Conservation (phyloP, 352 stramenopile species). For the Phytophthora brassicae region DNA sequence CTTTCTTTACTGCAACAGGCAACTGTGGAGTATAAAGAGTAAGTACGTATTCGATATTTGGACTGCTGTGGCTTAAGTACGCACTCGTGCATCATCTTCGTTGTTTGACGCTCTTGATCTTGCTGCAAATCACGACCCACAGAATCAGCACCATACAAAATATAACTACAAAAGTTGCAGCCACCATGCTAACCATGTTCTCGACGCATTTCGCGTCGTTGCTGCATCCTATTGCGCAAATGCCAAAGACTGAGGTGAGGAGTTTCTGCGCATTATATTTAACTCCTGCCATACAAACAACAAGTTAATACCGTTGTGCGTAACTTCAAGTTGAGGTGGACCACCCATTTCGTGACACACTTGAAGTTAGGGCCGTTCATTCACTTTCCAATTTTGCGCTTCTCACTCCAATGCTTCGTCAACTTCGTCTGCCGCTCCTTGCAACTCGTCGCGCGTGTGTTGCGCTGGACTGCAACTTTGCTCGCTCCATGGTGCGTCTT, state of each 20-base stretch:
- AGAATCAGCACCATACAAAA: conserved; percentile 2
- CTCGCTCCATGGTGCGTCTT: conserved; percentile 30
- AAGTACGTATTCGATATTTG: neutral
- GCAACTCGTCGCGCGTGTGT: conserved; percentile 10
- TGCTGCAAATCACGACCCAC: conserved; percentile 9
- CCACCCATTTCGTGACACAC: conserved; percentile 10
- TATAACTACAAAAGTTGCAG: neutral
- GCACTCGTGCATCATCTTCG: conserved; percentile 18
- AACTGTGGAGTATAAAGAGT: conserved; percentile 17
- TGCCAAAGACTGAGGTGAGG: no score
- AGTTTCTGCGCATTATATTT: conserved; percentile 26
- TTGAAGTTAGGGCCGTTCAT: conserved; percentile 40
- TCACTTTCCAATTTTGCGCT: conserved; percentile 19
- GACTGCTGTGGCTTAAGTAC: conserved; percentile 1
- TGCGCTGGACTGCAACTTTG: conserved; percentile 7
- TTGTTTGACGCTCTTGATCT: conserved; percentile 17
- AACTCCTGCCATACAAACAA: conserved; percentile 21
- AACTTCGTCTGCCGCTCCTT: conserved; percentile 31
- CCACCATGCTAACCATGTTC: conserved; percentile 1
- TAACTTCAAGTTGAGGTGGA: conserved; percentile 35
- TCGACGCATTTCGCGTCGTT: conserved; percentile 6
- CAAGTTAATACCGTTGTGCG: neutral
- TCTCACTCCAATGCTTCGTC: conserved; percentile 24
- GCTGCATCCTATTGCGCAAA: conserved; percentile 23
- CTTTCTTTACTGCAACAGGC: conserved; percentile 18